A percentile compares a stretch with the other conserved stretches of the same genome.
These are phyloP conservation scores for Stemphylium lycopersici DNA, from an alignment of 2,329 filamentous ascomycete genomes.

Conservation along the genomic window DNA sequence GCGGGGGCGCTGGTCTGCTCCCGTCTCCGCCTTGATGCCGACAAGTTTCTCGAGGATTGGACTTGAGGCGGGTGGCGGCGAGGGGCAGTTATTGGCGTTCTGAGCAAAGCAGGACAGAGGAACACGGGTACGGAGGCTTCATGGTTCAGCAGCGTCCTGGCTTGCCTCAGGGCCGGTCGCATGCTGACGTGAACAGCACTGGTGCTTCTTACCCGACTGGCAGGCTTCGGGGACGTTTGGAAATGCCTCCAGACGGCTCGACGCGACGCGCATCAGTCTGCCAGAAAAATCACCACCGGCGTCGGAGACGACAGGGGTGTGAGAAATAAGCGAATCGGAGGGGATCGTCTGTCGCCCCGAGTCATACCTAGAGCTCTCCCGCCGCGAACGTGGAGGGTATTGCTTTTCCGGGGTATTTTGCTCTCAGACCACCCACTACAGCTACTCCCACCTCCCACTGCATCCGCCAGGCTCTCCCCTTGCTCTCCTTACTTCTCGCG, in stretches of 20 bases:
- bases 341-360: constrained; percentile 14
- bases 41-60: constrained; percentile 27
- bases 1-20: constrained; percentile 22
- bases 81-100: constrained; percentile 16
- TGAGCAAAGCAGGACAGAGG: constrained; percentile 44
- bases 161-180: constrained; percentile 40
- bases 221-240: no score
- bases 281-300: constrained; percentile 27
- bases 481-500: constrained; percentile 13
- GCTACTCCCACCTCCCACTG: constrained; percentile 14
- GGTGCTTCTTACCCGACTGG: background rate
- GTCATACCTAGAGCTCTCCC: constrained; percentile 22
- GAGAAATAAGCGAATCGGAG: constrained; percentile 23
- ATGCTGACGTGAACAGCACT: constrained; percentile 27
- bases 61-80: constrained; percentile 11
- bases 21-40: constrained; percentile 25
- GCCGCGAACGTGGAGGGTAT: constrained; percentile 22
- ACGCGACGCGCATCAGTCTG: constrained; percentile 15
- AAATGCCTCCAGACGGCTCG: background rate
- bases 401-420: constrained; percentile 38
- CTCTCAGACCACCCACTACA: constrained; percentile 30
- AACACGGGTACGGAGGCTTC: constrained; percentile 40
- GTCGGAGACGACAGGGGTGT: constrained; percentile 22
- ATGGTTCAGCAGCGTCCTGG: constrained; percentile 33
- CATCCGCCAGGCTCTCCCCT: constrained; percentile 13